Conservation (phyloP, 2,329 filamentous ascomycete genomes). For the Aspergillus chevalieri region DNA sequence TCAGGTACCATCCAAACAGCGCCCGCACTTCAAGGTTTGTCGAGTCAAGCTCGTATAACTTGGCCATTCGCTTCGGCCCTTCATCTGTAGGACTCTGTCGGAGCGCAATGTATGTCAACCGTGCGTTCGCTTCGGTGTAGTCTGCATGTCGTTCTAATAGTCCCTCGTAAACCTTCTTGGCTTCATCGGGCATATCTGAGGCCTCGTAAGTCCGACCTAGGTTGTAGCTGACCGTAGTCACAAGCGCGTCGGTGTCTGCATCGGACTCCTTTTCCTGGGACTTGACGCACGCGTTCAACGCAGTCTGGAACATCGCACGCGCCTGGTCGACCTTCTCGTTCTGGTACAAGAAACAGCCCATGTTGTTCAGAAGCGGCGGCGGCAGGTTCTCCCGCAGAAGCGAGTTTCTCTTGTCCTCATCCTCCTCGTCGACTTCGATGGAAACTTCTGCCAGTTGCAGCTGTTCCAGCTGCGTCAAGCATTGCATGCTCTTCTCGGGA, state of each 20-base stretch:
- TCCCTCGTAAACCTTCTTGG: slow-evolving; percentile 80
- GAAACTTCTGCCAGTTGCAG: slow-evolving; percentile 76
- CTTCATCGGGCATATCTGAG: slow-evolving; percentile 71
- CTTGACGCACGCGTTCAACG: slow-evolving; percentile 77
- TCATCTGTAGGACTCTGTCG: slow-evolving; percentile 75
- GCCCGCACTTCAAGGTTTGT: slow-evolving; percentile 86
- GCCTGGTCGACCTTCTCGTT: slow-evolving; percentile 73
- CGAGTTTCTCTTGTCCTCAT: slow-evolving; percentile 51
- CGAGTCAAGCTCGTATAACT: slow-evolving; percentile 77
- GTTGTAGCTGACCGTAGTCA: slow-evolving; percentile 96
- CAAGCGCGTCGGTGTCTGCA: slow-evolving; percentile 80
- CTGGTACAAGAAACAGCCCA: slow-evolving; percentile 92
- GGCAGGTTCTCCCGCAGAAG: slow-evolving; percentile 72
- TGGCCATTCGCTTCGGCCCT: slow-evolving; percentile 76
- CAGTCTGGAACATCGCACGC: slow-evolving; percentile 85
- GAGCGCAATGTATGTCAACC: slow-evolving; percentile 84
- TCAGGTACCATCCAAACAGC: slow-evolving; percentile 91
- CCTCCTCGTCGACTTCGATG: slow-evolving; percentile 54
- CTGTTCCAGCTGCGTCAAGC: slow-evolving; percentile 84
- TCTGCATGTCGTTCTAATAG: slow-evolving; percentile 78
- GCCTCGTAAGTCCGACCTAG: slow-evolving; percentile 89
- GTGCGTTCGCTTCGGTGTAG: slow-evolving; percentile 85
- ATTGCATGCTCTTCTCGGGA: slow-evolving; percentile 87
- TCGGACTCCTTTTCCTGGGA: slow-evolving; percentile 60
- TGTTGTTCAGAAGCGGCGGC: slow-evolving; percentile 92